Evolutionary conservation across 169 alveolate species (phyloP), one percentile per base, ranked within the genome.

Genomic region (Babesia sp.): DNA sequence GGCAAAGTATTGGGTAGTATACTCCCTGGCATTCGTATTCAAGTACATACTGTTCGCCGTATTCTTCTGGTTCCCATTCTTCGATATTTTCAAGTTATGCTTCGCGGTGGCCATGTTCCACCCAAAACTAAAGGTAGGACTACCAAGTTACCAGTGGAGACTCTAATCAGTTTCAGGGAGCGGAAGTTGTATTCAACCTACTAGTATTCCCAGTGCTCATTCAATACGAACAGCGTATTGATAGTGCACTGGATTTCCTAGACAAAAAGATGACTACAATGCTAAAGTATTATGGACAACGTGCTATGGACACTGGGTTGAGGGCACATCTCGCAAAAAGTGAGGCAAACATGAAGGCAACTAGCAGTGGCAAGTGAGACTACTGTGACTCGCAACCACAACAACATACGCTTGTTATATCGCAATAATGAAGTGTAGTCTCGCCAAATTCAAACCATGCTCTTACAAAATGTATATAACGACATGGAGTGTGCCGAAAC

Each of bases 1-100:
- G 89, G 71, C 71, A 3, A 81, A 72, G 67, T 81, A 81, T 73
- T 81, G 89, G 89, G 59, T 81, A 14, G 89, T 81, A 0, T 81
- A 68, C 59, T 81, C 89, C 46, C 71, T 81, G 37, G 76, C 71
- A 18, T 81, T 71, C 50, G 60, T 81, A 22, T 54, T 71, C 51
- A 71, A 71, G 50, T 71, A 71, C 67, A 1, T 53, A 18, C 54
- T 73, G 20, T 34, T 45, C 48, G 71, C 77, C 34, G n/a, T 81
- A 55, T 67, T 81, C 53, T 81, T 53, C 63, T 81, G 89, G 89
- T 34, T 71, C 42, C 89, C 89, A 9, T 72, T 81, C 44, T 54
- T 37, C 20, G 70, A 71, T 63, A 8, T 81, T 3, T 46, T 58
- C 39, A 71, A 53, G 36, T 75, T 81, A 3, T 41, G 50, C 50